Conservation (phyloP, 768 basidiomycete species). For the Megacollybia marginata region DNA sequence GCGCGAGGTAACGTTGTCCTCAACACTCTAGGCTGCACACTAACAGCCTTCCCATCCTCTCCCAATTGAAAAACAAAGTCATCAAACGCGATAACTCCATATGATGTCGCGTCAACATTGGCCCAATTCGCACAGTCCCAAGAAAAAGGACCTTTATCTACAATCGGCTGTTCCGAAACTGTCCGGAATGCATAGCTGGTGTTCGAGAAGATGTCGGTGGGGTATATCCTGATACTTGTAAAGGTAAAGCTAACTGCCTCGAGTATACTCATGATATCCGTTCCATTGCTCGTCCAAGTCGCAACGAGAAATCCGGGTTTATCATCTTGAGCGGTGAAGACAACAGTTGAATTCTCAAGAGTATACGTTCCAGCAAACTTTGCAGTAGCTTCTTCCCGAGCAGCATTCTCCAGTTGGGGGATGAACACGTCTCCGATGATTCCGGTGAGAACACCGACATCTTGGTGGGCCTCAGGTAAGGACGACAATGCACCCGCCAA, state of each 20-base stretch:
- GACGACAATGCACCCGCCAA: not conserved
- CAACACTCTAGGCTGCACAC: not conserved
- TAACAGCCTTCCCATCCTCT: not conserved
- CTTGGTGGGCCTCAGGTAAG: not conserved
- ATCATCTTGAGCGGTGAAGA: not conserved
- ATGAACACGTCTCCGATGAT: not conserved
- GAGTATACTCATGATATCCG: not conserved
- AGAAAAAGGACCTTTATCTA: not conserved
- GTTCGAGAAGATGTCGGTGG: not conserved
- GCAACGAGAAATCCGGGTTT: not conserved
- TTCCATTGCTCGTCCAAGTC: not conserved
- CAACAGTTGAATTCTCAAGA: not conserved
- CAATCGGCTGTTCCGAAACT: not conserved
- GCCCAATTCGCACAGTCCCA: not conserved
- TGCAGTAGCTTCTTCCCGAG: not conserved
- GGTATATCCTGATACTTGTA: not conserved
- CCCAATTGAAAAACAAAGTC: not conserved
- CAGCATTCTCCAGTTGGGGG: not conserved
- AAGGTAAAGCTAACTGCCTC: not conserved
- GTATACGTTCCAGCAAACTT: not conserved
- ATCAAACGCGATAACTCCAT: not conserved
- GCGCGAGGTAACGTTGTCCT: not conserved
- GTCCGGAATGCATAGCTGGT: not conserved
- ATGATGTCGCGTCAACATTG: not conserved
- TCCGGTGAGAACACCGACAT: not conserved